Conservation (phyloP, 78 protist genomes). For the Polysphondylium violaceum region DNA sequence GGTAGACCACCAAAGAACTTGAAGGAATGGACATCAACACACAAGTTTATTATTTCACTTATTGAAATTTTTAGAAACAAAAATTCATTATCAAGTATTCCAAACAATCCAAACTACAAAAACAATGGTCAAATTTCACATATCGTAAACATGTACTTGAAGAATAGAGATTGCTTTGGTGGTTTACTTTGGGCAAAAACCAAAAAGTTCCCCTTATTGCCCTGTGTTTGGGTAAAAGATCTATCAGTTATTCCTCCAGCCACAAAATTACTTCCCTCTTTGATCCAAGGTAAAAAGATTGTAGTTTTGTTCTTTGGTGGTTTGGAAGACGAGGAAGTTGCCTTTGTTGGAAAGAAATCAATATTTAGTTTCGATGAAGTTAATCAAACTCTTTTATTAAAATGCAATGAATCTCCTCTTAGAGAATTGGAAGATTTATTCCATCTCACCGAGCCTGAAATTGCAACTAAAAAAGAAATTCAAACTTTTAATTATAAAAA, state of each 20-base stretch:
- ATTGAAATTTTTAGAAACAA: constrained; percentile 8
- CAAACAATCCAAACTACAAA: constrained; percentile 9
- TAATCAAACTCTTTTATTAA: constrained; percentile 50
- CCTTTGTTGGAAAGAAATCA: constrained; percentile 71
- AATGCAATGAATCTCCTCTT: constrained; percentile 29
- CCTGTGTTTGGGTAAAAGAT: constrained; percentile 71
- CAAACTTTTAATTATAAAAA: constrained; percentile 19
- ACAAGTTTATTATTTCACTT: constrained; percentile 24
- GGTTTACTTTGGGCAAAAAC: constrained; percentile 77
- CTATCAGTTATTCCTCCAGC: constrained; percentile 45
- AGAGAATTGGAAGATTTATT: constrained; percentile 39
- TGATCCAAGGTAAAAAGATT: constrained; percentile 43
- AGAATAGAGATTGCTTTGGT: constrained; percentile 7
- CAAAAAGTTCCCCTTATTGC: constrained; percentile 27
- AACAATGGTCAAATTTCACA: background rate
- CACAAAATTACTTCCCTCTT: constrained; percentile 42
- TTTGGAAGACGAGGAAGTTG: constrained; percentile 9
- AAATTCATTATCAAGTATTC: background rate
- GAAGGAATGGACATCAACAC: constrained; percentile 62
- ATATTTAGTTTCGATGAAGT: constrained; percentile 55
- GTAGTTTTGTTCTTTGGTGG: constrained; percentile 61
- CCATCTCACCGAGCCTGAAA: constrained; percentile 18
- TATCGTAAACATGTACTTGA: constrained; percentile 10
- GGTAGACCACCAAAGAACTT: constrained; percentile 74
- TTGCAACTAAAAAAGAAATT: constrained; percentile 46